Conservation (phyloP, 257 asterid species). For the Dorcoceras hygrometricum region DNA sequence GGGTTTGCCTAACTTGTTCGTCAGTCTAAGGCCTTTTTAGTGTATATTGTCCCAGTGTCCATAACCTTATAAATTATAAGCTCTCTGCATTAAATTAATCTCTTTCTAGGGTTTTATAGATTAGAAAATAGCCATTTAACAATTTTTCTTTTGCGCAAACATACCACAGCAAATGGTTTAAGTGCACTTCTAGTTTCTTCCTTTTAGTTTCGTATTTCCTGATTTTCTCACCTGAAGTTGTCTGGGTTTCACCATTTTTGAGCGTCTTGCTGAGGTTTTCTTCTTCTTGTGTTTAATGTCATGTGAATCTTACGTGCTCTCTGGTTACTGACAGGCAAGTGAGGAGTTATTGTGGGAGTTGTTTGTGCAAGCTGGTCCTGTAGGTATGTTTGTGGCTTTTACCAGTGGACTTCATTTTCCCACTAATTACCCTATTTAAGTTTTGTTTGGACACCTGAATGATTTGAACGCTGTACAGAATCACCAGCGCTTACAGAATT, state of each 20-base stretch:
- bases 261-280: neutral
- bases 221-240: neutral
- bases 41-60: neutral
- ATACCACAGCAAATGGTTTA: too few relatives aligned
- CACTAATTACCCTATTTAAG: neutral
- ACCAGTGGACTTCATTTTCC: neutral
- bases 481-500: neutral
- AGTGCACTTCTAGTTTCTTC: too few relatives aligned
- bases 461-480: neutral
- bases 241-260: neutral
- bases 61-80: neutral
- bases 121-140: constrained; percentile 3
- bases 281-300: constrained; percentile 1
- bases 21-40: neutral
- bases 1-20: too few relatives aligned
- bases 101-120: neutral
- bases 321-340: constrained; percentile 48
- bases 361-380: constrained; percentile 97
- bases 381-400: constrained; percentile 50
- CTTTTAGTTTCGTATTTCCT: constrained; percentile 4
- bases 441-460: neutral
- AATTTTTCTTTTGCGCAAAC: neutral
- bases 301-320: constrained; percentile 10
- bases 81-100: neutral
- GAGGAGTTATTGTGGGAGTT: constrained; percentile 93